Conservation (phyloP, 192 early-diverging fungal genomes). For the Coemansia reversa region DNA sequence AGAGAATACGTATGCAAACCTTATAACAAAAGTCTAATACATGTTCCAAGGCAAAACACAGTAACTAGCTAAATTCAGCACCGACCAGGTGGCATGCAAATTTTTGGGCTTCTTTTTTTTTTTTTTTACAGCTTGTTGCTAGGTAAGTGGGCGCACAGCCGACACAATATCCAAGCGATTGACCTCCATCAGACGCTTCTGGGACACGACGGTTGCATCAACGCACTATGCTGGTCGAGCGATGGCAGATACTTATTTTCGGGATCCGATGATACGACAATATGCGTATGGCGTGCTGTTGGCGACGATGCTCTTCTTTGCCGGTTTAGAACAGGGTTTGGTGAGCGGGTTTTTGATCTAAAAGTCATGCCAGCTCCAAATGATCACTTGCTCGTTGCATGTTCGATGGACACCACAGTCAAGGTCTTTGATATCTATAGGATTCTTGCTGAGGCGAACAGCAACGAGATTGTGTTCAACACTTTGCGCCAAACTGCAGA, state of each 20-base stretch:
- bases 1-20: constrained; percentile 27
- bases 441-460: constrained; percentile 16
- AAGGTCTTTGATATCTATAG: constrained; percentile 54
- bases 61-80: background rate
- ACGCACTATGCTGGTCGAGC: constrained; percentile 57
- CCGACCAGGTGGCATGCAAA: background rate
- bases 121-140: background rate
- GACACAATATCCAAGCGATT: constrained; percentile 14
- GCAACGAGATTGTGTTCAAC: constrained; percentile 1
- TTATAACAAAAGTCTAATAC: too few species aligned
- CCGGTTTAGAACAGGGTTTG: constrained; percentile 60
- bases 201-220: constrained; percentile 48
- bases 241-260: constrained; percentile 57
- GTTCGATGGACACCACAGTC: constrained; percentile 63
- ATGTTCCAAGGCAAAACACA: too few species aligned
- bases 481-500: background rate
- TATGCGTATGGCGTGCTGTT: constrained; percentile 58
- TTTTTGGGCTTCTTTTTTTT: too few species aligned
- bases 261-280: constrained; percentile 63
- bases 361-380: constrained; percentile 63
- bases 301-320: constrained; percentile 43
- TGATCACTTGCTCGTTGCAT: constrained; percentile 60
- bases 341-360: constrained; percentile 76
- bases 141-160: constrained; percentile 31
- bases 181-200: constrained; percentile 40